Conservation (phyloP, 2,329 filamentous ascomycete genomes). For the Orbilia brochopaga region DNA sequence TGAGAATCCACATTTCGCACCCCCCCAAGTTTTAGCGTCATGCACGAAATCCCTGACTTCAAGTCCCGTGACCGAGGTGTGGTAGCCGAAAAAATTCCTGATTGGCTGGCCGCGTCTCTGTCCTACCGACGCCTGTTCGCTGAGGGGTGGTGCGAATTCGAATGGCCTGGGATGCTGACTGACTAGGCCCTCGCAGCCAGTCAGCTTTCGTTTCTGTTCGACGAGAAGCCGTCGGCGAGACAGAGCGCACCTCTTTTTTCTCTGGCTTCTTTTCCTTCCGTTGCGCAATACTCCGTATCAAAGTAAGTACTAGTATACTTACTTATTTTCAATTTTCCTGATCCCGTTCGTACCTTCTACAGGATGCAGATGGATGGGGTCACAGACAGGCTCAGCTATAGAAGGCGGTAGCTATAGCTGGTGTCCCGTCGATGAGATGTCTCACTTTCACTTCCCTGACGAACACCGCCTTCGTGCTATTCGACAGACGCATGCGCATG, state of each 20-base stretch:
- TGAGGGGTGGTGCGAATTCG: no score
- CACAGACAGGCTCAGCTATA: neutral
- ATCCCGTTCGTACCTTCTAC: neutral
- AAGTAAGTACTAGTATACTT: no score
- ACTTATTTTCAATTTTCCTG: no score
- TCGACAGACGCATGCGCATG: neutral
- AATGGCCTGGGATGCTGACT: constrained; percentile 34
- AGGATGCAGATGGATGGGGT: neutral
- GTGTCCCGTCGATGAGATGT: constrained; percentile 33
- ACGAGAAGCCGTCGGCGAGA: neutral
- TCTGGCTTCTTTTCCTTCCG: constrained; percentile 1
- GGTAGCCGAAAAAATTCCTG: constrained; percentile 43
- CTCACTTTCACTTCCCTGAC: constrained; percentile 7
- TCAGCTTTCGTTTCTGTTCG: constrained; percentile 45
- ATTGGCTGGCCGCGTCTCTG: constrained; percentile 30
- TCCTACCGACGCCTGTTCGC: constrained; percentile 34
- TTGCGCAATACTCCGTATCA: constrained; percentile 4
- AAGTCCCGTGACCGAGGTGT: constrained; percentile 50
- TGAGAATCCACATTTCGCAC: constrained; percentile 17
- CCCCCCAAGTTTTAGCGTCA: constrained; percentile 39
- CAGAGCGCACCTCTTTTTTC: constrained; percentile 12
- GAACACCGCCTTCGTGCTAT: neutral
- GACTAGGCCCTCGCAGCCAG: constrained; percentile 43
- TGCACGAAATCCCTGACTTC: constrained; percentile 50
- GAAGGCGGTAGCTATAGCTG: constrained; percentile 10